Percentiles rank a stretch among this genome's conserved stretches.
phyloP scores from a whole-genome alignment of 139 green algal genomes.

The Pleodorina starrii region DNA sequence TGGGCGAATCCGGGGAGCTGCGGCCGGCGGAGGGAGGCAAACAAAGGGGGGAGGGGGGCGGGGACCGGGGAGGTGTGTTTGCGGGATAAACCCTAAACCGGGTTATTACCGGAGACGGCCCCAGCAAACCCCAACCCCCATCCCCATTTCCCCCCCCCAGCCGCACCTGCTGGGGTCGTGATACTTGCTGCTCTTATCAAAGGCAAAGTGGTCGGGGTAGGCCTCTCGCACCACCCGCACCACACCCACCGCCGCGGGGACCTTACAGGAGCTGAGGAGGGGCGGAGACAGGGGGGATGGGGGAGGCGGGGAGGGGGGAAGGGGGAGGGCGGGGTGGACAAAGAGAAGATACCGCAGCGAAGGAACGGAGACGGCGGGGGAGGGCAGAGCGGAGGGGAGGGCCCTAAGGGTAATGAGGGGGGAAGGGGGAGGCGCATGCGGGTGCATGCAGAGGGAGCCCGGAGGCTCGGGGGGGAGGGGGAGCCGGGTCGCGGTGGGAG shows the following conservation, averaged over 20 bases:
- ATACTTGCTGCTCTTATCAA: slow-evolving; percentile 71
- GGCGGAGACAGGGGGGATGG: not conserved
- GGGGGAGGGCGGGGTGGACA: not conserved
- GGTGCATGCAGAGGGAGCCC: too few relatives aligned
- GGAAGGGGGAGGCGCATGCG: too few relatives aligned
- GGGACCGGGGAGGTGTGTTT: too few relatives aligned
- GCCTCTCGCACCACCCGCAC: slow-evolving; percentile 66
- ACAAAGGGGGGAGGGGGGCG: not conserved
- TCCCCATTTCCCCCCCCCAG: not conserved
- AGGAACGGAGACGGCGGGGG: too few relatives aligned
- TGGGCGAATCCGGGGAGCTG: slow-evolving; percentile 57
- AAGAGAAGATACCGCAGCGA: too few relatives aligned
- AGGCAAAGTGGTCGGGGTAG: slow-evolving; percentile 78
- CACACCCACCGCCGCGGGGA: slow-evolving; percentile 21
- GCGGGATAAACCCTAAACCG: not conserved
- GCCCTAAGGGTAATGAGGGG: too few relatives aligned
- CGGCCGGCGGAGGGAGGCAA: not conserved
- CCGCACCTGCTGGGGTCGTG: slow-evolving; percentile 65
- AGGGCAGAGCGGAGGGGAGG: too few relatives aligned
- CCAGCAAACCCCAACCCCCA: too few relatives aligned
- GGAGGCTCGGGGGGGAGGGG: too few relatives aligned
- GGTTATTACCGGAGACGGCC: too few relatives aligned
- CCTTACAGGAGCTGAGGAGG: slow-evolving; percentile 49
- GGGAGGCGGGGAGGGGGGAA: not conserved
- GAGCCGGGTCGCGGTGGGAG: too few relatives aligned